Percentiles rank a stretch among this genome's conserved stretches.
phyloP scores from a whole-genome alignment of 768 basidiomycete species.

The Collybia sp. region DNA sequence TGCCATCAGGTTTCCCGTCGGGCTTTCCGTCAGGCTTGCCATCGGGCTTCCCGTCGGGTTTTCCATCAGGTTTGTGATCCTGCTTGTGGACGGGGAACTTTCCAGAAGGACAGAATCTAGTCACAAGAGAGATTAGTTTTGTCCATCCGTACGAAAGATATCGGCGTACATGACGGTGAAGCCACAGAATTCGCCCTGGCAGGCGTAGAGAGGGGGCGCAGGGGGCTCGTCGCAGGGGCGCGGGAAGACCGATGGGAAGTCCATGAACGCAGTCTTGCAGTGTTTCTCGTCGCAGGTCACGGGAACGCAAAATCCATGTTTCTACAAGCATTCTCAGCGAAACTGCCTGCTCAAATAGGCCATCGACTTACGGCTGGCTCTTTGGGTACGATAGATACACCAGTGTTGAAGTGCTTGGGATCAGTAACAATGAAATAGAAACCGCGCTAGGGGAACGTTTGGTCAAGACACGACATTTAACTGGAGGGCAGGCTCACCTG shows the following conservation, averaged over 20 bases:
- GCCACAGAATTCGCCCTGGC: slow-evolving; percentile 13
- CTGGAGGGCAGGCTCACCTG: slow-evolving; percentile 10
- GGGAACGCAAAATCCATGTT: slow-evolving; percentile 16
- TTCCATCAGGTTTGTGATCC: no score
- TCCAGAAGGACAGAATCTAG: slow-evolving; percentile 22
- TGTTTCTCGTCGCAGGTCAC: slow-evolving; percentile 14
- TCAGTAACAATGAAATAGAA: slow-evolving; percentile 28
- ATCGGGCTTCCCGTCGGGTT: no score
- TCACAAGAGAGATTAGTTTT: no score
- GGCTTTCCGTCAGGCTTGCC: no score
- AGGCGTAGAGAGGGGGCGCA: slow-evolving; percentile 15
- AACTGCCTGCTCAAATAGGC: background rate
- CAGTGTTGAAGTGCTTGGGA: slow-evolving; percentile 18
- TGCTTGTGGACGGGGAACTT: no score
- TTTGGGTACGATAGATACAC: slow-evolving; percentile 17
- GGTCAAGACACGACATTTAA: background rate
- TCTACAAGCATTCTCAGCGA: slow-evolving; percentile 3
- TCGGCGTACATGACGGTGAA: slow-evolving; percentile 20
- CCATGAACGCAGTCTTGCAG: slow-evolving; percentile 19
- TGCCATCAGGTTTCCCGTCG: no score
- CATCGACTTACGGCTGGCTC: slow-evolving; percentile 7
- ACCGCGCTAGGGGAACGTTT: slow-evolving; percentile 8
- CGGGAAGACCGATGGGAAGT: slow-evolving; percentile 20
- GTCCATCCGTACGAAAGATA: background rate
- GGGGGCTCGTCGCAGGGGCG: slow-evolving; percentile 9